A percentile compares a stretch with the other conserved stretches of the same genome.
These are phyloP conservation scores for Hymenoscyphus repandus DNA, from an alignment of 2,329 filamentous ascomycete genomes.

Conservation along the genomic window DNA sequence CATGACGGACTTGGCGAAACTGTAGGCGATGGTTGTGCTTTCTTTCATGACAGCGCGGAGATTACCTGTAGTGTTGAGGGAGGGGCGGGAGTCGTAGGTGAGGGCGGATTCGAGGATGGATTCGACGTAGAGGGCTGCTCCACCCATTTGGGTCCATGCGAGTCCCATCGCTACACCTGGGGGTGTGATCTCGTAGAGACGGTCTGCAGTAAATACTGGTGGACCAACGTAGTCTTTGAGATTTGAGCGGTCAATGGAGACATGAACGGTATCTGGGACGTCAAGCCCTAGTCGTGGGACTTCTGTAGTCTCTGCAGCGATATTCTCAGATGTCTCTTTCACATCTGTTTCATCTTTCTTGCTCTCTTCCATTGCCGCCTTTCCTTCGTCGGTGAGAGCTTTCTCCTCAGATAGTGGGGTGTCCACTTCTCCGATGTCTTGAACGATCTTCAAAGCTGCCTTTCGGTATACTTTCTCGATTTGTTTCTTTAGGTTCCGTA, in stretches of 20 bases:
- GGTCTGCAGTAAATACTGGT: constrained; percentile 90
- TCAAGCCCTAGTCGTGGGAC: constrained; percentile 69
- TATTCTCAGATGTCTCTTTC: constrained; percentile 52
- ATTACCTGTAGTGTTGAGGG: constrained; percentile 89
- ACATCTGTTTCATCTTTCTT: constrained; percentile 60
- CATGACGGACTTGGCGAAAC: constrained; percentile 86
- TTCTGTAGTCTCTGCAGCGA: constrained; percentile 55
- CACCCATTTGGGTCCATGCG: constrained; percentile 96
- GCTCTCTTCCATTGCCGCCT: constrained; percentile 66
- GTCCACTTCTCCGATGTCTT: constrained; percentile 71
- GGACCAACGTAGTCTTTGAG: constrained; percentile 96
- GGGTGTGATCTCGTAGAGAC: constrained; percentile 89
- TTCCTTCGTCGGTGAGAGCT: constrained; percentile 80
- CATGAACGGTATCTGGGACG: constrained; percentile 81
- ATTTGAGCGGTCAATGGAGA: constrained; percentile 82
- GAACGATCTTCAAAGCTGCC: constrained; percentile 93
- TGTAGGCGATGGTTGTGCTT: constrained; percentile 91
- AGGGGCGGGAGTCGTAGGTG: constrained; percentile 65
- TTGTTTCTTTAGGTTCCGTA: constrained; percentile 97
- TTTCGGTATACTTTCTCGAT: constrained; percentile 99
- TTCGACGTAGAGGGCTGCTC: constrained; percentile 94
- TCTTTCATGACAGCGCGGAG: constrained; percentile 98
- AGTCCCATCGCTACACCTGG: constrained; percentile 96
- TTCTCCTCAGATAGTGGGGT: constrained; percentile 74
- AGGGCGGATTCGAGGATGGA: constrained; percentile 87